Base-by-base conservation (phyloP, 352 stramenopile species). In the Aphanomyces astaci region DNA sequence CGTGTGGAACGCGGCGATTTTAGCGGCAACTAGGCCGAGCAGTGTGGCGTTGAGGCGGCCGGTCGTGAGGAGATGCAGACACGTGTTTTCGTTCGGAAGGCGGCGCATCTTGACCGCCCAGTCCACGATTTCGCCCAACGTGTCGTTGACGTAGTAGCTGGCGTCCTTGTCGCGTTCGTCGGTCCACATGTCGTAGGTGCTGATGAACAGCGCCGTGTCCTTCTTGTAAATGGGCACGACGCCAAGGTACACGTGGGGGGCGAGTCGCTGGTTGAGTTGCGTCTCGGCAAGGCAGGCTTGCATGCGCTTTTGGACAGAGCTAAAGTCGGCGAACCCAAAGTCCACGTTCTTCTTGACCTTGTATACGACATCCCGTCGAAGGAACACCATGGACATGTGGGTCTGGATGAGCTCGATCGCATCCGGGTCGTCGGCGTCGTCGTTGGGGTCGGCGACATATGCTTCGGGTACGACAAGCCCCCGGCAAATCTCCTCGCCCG, bases 331-430 rank as follows among this genome's bases (percentile, higher is more conserved):
- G 64, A 90, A 90, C 4, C 80, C 82, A 53, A 88, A 88, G 62
- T 88, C 69, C 57, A 90, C 82, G n/a, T 73, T 49, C 64, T 88
- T 90, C 72, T 90, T 90, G 51, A 90, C 57, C 73, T 90, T 90
- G 65, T 87, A 88, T 43, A 90, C 82, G 49, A 77, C 77, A 13
- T 81, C 31, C 0, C 79, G 76, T 45, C 88, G 73, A 43, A 86
- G 25, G 46, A 88, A 81, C 0, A 88, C 80, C 80, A 90, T 84
- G 33, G 82, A 90, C 74, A 90, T 78, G 75, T 90, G 82, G 66
- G 82, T 90, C 64, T 88, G 80, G 49, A 88, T 74, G 27, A 87
- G 76, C 0, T 64, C 45, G 31, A 88, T 71, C 43, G 40, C 7
- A 25, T 53, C n/a, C 30, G 25, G 15, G 4, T 59, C 51, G 25